Conservation (phyloP, 2,329 filamentous ascomycete genomes). For the Sclerotinia subarctica region DNA sequence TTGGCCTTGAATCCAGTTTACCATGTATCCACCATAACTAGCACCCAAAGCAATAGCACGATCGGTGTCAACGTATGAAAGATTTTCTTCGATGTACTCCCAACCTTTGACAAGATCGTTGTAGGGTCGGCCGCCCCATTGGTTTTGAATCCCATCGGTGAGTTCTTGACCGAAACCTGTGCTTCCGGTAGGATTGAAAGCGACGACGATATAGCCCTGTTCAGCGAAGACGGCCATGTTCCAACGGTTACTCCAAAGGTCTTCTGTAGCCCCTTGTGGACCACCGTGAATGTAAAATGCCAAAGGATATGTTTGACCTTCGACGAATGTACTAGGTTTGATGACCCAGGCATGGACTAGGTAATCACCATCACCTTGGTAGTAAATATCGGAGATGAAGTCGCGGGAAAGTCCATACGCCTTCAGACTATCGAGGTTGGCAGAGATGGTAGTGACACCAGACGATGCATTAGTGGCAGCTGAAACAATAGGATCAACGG, state of each 20-base stretch:
- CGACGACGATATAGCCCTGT: conserved; percentile 76
- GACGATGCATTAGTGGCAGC: conserved; percentile 26
- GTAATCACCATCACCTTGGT: conserved; percentile 31
- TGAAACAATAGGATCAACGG: conserved; percentile 38
- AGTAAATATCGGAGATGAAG: conserved; percentile 31
- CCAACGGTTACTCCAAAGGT: conserved; percentile 78
- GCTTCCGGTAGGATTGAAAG: conserved; percentile 72
- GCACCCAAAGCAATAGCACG: conserved; percentile 69
- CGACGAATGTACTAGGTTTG: conserved; percentile 50
- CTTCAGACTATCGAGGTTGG: conserved; percentile 26
- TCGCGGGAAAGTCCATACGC: conserved; percentile 28
- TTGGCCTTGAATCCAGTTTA: conserved; percentile 87
- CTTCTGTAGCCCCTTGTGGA: conserved; percentile 71
- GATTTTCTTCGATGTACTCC: conserved; percentile 62
- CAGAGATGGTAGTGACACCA: conserved; percentile 25
- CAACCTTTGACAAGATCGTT: conserved; percentile 73
- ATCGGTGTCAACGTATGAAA: conserved; percentile 63
- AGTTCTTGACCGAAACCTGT: conserved; percentile 76
- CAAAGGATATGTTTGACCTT: conserved; percentile 70
- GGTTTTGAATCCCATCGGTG: conserved; percentile 46
- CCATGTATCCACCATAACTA: conserved; percentile 71
- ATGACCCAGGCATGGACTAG: conserved; percentile 30
- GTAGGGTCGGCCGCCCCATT: conserved; percentile 62
- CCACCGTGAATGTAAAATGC: conserved; percentile 78
- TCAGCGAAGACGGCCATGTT: conserved; percentile 81